Conservation (phyloP, 1,284 basidiomycete genomes). For the Cryptococcus floricola region DNA sequence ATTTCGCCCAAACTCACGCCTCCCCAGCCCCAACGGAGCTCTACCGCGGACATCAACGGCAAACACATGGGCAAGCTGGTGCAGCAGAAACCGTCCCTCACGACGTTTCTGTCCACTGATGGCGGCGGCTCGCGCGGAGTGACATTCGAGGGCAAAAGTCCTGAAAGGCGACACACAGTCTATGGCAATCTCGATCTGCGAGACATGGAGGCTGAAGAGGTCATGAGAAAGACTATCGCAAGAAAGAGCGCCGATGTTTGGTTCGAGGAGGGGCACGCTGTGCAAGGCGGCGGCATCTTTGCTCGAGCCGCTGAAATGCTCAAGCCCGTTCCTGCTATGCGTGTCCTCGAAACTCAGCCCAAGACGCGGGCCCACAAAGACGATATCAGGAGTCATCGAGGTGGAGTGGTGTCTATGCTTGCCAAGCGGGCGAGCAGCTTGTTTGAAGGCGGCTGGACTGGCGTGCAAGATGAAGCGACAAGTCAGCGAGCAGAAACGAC, state of each 20-base stretch:
- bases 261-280: conserved; percentile 32
- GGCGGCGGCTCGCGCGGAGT: conserved; percentile 11
- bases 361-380: neutral
- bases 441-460: conserved; percentile 1
- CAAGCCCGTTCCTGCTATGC: conserved; percentile 33
- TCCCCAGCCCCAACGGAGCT: conserved; percentile 14
- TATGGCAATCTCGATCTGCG: conserved; percentile 13
- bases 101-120: conserved; percentile 20
- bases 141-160: conserved; percentile 4
- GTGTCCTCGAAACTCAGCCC: conserved; percentile 20
- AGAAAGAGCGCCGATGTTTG: conserved; percentile 32
- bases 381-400: conserved; percentile 13
- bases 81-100: conserved; percentile 30
- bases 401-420: conserved; percentile 32
- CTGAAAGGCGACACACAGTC: conserved; percentile 26
- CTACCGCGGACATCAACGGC: conserved; percentile 5
- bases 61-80: conserved; percentile 19
- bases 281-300: conserved; percentile 17
- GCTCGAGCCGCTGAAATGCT: conserved; percentile 34
- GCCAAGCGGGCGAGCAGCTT: conserved; percentile 15
- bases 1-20: conserved; percentile 34
- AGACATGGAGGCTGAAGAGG: conserved; percentile 25
- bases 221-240: conserved; percentile 19
- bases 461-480: neutral
- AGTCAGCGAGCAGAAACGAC: neutral